Evolutionary conservation across 768 basidiomycete species (phyloP), one percentile per base, ranked within the genome.

Genomic region (Chiua virens): DNA sequence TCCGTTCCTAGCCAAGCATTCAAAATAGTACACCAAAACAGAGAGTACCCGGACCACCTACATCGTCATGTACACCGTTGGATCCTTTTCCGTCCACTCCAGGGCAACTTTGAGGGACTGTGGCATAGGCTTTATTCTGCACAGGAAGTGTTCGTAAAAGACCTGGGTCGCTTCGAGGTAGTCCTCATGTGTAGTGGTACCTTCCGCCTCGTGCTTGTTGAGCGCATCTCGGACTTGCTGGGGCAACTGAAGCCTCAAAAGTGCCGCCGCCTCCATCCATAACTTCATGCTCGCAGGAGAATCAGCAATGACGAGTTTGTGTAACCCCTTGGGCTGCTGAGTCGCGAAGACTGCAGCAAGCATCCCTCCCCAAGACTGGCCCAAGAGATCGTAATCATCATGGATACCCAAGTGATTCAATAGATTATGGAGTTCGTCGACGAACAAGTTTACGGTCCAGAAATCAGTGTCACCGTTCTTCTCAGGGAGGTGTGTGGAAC

Each of bases 401-500:
- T 74, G 54, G 50, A 82, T 73, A 3, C 64, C 71, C 43, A 83
- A 67, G 61, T 79, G 72, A 15, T 45, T 28, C 40, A 83, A 55
- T 9, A 82, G 63, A 59, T 71, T 74, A 47, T 75, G 64, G 39
- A 82, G 73, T 65, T 84, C 78, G 52, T 77, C 70, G 55, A 79
- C 63, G 68, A 81, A 82, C 6, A 83, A 69, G 47, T 74, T 61
- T 25, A 68, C 60, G 17, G 71, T 79, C 80, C 80, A 82, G 66
- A 84, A 83, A 13, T 37, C 35, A 2, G 60, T 54, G 28, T 75
- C 71, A 14, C 67, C 70, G 7, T 59, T 69, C 56, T 78, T 81
- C 53, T 81, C 77, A 9, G 62, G 75, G 18, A 82, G 68, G 55
- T 81, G 79, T 9, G 80, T 80, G 13, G 81, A 83, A 22, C 65